Evolutionary conservation across 2,329 filamentous ascomycete genomes (phyloP).

Genomic region (Neonectria coccinea): DNA sequence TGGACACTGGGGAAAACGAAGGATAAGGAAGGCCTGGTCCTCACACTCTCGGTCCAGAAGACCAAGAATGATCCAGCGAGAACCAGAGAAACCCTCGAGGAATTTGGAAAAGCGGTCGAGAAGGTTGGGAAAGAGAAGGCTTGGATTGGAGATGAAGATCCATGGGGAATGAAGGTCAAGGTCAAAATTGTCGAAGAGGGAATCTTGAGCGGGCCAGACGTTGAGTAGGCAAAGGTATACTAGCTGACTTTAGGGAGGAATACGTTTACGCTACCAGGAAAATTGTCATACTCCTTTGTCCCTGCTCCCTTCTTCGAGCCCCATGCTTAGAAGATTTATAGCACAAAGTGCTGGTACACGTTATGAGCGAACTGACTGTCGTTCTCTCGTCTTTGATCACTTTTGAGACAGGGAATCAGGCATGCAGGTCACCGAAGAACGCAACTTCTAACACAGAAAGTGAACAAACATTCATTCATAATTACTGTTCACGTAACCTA

Average conservation of each 20-base stretch:
- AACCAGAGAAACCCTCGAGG: constrained; percentile 55
- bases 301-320: too few species aligned
- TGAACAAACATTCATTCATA: too few species aligned
- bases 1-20: constrained; percentile 54
- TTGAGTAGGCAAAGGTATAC: neutral
- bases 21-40: constrained; percentile 54
- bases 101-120: constrained; percentile 57
- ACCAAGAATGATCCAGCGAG: constrained; percentile 52
- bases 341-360: too few species aligned
- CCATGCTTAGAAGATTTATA: too few species aligned
- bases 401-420: too few species aligned
- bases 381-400: too few species aligned
- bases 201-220: constrained; percentile 33
- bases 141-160: constrained; percentile 54
- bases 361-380: too few species aligned
- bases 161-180: constrained; percentile 55
- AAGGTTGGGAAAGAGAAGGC: constrained; percentile 72
- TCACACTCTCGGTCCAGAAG: constrained; percentile 58
- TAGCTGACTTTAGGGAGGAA: neutral
- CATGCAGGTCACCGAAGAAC: too few species aligned
- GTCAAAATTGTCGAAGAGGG: constrained; percentile 51
- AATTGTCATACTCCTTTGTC: neutral
- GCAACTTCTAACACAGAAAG: too few species aligned
- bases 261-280: neutral
- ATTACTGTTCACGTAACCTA: too few species aligned